Conservation (phyloP, 75 land plant species). For the Selaginella moellendorffii region DNA sequence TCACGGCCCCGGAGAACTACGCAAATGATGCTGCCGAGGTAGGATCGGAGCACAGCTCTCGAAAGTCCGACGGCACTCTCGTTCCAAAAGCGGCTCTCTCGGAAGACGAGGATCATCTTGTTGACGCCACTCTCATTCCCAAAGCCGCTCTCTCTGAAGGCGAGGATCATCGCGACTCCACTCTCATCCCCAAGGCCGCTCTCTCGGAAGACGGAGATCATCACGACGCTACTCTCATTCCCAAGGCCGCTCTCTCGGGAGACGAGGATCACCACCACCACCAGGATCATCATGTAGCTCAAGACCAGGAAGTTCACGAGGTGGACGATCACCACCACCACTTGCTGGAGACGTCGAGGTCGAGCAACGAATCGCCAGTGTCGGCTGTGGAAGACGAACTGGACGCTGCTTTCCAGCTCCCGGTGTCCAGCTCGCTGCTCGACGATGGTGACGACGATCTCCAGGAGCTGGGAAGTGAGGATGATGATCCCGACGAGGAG, state of each 20-base stretch:
- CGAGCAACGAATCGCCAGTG: too few relatives aligned
- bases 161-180: background rate
- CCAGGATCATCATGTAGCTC: too few relatives aligned
- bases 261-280: background rate
- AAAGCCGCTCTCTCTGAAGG: background rate
- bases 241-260: background rate
- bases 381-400: too few relatives aligned
- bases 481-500: background rate
- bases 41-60: background rate
- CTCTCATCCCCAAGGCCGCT: background rate
- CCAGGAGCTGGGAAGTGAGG: background rate
- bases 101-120: background rate
- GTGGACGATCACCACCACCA: too few relatives aligned
- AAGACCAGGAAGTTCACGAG: too few relatives aligned
- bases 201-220: background rate
- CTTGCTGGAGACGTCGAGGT: background rate
- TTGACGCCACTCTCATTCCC: too few relatives aligned
- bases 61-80: background rate
- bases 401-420: too few relatives aligned
- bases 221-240: too few relatives aligned
- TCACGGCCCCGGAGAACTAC: too few relatives aligned
- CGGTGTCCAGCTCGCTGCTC: background rate
- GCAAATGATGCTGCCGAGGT: too few relatives aligned
- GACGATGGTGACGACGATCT: background rate
- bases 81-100: background rate